Percentiles rank a stretch among this genome's conserved stretches.
These are phyloP conservation scores for Leptomonas seymouri DNA, from an alignment of 208 protist species.

Conservation along the genomic window DNA sequence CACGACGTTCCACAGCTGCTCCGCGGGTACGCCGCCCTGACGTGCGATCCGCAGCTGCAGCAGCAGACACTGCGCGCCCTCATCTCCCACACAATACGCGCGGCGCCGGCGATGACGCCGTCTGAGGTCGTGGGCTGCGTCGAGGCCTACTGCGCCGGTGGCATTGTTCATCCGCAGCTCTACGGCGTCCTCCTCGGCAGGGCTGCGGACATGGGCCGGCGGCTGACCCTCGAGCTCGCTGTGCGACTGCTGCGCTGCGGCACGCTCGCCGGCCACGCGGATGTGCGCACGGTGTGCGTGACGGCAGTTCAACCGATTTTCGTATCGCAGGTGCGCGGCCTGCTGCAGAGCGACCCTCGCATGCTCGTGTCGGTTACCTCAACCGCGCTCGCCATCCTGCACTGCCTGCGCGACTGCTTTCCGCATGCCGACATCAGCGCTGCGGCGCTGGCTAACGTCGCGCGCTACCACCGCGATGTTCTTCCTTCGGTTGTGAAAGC, in stretches of 20 bases:
- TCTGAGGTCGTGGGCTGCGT: constrained; percentile 67
- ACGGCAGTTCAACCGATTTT: constrained; percentile 78
- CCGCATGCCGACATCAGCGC: constrained; percentile 62
- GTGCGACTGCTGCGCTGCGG: constrained; percentile 76
- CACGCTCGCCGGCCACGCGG: constrained; percentile 28
- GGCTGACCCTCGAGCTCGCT: constrained; percentile 62
- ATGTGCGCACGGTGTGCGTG: constrained; percentile 64
- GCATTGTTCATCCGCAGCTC: constrained; percentile 66
- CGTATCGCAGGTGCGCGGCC: constrained; percentile 57
- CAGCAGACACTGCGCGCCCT: constrained; percentile 61
- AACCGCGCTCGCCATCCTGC: constrained; percentile 52
- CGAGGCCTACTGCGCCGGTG: constrained; percentile 69
- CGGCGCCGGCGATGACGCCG: constrained; percentile 39
- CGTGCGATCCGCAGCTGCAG: constrained; percentile 25
- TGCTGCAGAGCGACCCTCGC: constrained; percentile 73
- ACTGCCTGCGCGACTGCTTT: constrained; percentile 77
- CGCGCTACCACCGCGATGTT: constrained; percentile 49
- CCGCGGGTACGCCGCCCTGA: constrained; percentile 54
- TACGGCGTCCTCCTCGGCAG: constrained; percentile 76
- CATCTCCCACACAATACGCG: constrained; percentile 65
- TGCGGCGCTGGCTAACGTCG: constrained; percentile 67
- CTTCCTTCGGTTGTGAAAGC: constrained; percentile 49
- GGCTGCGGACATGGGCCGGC: constrained; percentile 58
- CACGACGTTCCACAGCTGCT: constrained; percentile 56
- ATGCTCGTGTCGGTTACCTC: constrained; percentile 55